Base-by-base conservation (phyloP, 2,329 filamentous ascomycete species). In the Scleromitrula shiraiana region DNA sequence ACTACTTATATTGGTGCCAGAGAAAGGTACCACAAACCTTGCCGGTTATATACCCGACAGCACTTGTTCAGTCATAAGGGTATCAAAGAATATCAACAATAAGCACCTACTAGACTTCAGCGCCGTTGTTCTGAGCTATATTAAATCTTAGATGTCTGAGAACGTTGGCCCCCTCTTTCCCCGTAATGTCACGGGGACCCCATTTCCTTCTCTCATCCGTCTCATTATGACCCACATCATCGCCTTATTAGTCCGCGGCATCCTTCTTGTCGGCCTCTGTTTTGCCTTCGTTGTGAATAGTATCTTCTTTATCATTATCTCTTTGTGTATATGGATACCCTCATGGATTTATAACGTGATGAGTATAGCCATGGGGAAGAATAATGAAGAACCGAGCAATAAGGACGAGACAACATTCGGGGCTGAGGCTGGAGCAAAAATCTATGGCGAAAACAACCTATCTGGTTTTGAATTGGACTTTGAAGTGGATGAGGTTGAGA, bases 261-360 rank as follows among this genome's bases (percentile, higher is more conserved):
- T 27, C 20, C 4, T 40, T 17, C 37, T 40, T 17, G 7, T 26
- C n/a, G 23, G 23, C 23, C 23, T 40, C 23, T 40, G 37, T 26
- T 40, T 40, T 7, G 37, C 37, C 4, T 26, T 40, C n/a, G 7
- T 26, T 5, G 22, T 17, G 14, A 37, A 49, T 29, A n/a, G 23
- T 27, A 20, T 38, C 15, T 37, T 46, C 17, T 23, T 30, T 20
- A 22, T 27, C 19, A 39, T 38, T 29, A 29, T 29, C 22, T 14
- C 15, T 10, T 9, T 37, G 15, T 37, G 38, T 14, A 38, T 42
- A 42, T 42, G 40, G 40, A 23, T 42, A n/a, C 17, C 40, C n/a
- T 32, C 27, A 15, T 32, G 27, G 27, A 33, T 42, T n/a, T 33
- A 22, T 19, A 17, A 20, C 17, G 22, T 32, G 7, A 20, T 42